Percentiles rank a stretch among this genome's conserved stretches.
Evolutionary conservation across 2,329 filamentous ascomycete species (phyloP).

Genomic region (Claviceps sp.): DNA sequence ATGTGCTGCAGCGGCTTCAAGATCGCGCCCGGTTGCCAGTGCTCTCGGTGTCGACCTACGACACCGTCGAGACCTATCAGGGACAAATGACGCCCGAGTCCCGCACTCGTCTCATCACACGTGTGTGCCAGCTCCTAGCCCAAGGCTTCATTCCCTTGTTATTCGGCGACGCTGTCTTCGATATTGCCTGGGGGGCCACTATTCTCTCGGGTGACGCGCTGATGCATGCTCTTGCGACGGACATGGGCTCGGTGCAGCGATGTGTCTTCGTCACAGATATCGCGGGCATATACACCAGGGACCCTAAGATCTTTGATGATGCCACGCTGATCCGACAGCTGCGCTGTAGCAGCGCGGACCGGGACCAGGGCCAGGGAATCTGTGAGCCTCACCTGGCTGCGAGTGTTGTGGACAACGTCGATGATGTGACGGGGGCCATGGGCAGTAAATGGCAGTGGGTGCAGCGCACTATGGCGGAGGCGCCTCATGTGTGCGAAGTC

Average conservation of each 20-base stretch:
- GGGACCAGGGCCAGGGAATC: neutral
- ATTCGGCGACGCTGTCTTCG: slow-evolving; percentile 4
- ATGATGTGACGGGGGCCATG: slow-evolving; percentile 4
- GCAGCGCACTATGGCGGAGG: neutral
- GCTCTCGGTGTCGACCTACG: slow-evolving; percentile 2
- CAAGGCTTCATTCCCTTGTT: slow-evolving; percentile 3
- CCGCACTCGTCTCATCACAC: neutral
- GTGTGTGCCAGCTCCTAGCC: neutral
- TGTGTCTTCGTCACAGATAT: slow-evolving; percentile 5
- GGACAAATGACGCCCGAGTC: neutral
- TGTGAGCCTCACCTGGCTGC: neutral
- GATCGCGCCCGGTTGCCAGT: neutral
- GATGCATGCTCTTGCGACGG: slow-evolving; percentile 1
- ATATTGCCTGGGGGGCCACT: neutral
- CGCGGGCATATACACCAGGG: slow-evolving; percentile 2
- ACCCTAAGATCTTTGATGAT: neutral
- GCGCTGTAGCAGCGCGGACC: neutral
- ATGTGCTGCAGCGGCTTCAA: slow-evolving; percentile 1
- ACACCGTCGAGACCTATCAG: slow-evolving; percentile 3
- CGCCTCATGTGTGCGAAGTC: neutral
- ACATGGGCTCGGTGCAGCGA: neutral
- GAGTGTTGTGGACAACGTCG: neutral
- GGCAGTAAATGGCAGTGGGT: slow-evolving; percentile 3
- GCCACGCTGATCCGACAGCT: neutral
- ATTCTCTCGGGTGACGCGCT: slow-evolving; percentile 5